Conservation (phyloP, 331 rosid genomes). For the Pyracantha coccinea region DNA sequence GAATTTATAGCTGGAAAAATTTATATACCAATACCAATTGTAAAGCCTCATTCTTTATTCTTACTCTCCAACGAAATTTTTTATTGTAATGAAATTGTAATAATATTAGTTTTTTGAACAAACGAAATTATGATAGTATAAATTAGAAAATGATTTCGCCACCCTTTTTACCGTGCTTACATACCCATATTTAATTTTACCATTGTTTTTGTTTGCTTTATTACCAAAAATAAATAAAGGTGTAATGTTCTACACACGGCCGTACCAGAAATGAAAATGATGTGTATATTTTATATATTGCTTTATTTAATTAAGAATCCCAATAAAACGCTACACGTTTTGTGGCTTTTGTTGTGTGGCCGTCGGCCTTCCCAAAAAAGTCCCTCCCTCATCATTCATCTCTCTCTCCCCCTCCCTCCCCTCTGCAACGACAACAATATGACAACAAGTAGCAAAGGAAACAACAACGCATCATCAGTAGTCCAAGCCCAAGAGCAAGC, state of each 20-base stretch:
- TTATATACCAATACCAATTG: too few relatives aligned
- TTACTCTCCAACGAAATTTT: too few relatives aligned
- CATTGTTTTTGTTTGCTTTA: too few relatives aligned
- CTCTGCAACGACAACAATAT: constrained; percentile 7
- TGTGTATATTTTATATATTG: background rate
- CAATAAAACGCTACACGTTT: constrained; percentile 14
- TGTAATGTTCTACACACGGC: constrained; percentile 37
- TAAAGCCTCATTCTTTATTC: too few relatives aligned
- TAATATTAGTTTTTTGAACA: too few relatives aligned
- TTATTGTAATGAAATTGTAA: too few relatives aligned
- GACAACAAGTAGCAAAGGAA: constrained; percentile 17
- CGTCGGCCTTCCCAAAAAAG: background rate
- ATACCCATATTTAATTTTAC: too few relatives aligned
- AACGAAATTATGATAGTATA: too few relatives aligned
- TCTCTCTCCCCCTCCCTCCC: background rate
- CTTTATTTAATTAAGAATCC: background rate
- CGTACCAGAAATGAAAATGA: background rate
- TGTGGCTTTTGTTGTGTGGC: constrained; percentile 34
- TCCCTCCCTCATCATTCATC: background rate
- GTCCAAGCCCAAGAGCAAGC: background rate
- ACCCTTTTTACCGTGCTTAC: too few relatives aligned
- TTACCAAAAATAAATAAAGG: too few relatives aligned
- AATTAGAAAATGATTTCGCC: too few relatives aligned
- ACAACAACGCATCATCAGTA: background rate
- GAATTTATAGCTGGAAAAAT: too few relatives aligned